Conservation (phyloP, 768 basidiomycete species). For the Auricularia auricula-judae region DNA sequence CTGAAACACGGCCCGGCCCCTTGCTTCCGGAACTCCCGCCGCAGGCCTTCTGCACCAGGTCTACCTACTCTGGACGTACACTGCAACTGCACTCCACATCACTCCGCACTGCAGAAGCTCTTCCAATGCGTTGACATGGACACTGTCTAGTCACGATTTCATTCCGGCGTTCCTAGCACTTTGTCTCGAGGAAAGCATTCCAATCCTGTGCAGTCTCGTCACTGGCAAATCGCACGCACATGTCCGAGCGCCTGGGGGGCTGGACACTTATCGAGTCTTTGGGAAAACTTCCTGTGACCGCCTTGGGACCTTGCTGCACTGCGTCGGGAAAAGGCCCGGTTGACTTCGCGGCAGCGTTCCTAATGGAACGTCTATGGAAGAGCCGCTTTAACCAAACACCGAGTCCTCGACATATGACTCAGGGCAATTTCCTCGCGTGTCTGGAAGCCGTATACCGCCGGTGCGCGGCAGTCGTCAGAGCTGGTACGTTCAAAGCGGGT, state of each 20-base stretch:
- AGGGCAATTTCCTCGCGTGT: neutral
- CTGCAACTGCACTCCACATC: too few relatives aligned
- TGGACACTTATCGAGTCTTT: too few relatives aligned
- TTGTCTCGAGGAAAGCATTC: too few relatives aligned
- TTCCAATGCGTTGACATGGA: too few relatives aligned
- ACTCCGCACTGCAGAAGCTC: too few relatives aligned
- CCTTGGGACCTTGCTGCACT: neutral
- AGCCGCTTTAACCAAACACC: neutral
- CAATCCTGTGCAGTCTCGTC: too few relatives aligned
- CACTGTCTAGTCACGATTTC: too few relatives aligned
- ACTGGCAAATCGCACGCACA: too few relatives aligned
- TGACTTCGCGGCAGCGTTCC: neutral
- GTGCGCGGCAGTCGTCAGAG: neutral
- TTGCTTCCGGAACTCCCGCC: neutral
- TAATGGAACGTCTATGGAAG: neutral
- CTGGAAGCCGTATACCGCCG: neutral
- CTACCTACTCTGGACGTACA: neutral
- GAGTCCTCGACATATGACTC: neutral
- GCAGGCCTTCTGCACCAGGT: neutral
- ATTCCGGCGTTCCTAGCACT: too few relatives aligned
- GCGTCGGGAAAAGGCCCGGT: neutral
- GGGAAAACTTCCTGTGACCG: neutral
- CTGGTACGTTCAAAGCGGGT: too few relatives aligned
- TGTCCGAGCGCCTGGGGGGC: too few relatives aligned
- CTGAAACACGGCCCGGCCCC: slow-evolving; percentile 1